phyloP scores from a whole-genome alignment of 2,329 filamentous ascomycete genomes.

The Cladosporium sp. region DNA sequence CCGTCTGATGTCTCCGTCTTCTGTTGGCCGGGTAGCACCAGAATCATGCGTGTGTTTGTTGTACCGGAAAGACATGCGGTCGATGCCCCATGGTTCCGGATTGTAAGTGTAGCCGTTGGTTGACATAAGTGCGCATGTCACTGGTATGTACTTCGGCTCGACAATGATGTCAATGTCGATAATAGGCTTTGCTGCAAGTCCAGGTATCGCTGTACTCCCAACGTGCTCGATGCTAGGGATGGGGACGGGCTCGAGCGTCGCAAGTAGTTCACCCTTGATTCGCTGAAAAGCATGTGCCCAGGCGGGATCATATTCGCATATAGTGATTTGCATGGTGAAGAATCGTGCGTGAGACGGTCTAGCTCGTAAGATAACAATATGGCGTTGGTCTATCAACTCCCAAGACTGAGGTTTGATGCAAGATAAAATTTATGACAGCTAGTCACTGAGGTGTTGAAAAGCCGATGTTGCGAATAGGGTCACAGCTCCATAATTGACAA shows the following conservation, averaged over 20 bases:
- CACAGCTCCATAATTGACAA: neutral
- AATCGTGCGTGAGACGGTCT: neutral
- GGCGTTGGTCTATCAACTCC: neutral
- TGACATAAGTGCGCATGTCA: neutral
- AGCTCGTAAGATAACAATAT: neutral
- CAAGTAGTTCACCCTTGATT: neutral
- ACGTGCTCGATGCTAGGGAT: conserved; percentile 1
- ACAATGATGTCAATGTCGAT: conserved; percentile 1
- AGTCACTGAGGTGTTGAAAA: neutral
- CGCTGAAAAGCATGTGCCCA: neutral
- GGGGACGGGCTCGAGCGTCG: neutral
- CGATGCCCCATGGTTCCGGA: neutral
- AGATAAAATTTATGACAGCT: neutral
- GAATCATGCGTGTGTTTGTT: neutral
- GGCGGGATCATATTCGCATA: neutral
- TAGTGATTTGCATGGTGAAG: neutral
- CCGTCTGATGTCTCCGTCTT: conserved; percentile 1
- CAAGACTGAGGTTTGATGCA: neutral
- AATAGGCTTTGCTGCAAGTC: neutral
- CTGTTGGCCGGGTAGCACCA: neutral
- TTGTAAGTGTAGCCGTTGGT: conserved; percentile 2
- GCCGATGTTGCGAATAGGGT: neutral
- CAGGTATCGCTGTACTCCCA: neutral
- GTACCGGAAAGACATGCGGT: conserved; percentile 1
- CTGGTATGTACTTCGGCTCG: neutral